phyloP scores from a whole-genome alignment of 257 asterid species.

The Thymus mandschuricus region DNA sequence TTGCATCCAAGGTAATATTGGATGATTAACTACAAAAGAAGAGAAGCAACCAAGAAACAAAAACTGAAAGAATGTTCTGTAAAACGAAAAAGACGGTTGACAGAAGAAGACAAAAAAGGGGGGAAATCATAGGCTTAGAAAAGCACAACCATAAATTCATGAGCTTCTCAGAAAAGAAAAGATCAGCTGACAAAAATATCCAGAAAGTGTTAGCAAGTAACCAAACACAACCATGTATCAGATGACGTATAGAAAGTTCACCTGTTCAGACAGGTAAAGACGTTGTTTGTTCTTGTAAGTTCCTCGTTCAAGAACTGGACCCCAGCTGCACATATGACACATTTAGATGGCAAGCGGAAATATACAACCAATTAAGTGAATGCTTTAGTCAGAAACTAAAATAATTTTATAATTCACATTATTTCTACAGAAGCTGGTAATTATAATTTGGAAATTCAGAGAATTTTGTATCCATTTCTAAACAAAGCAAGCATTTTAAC shows the following conservation, averaged over 20 bases:
- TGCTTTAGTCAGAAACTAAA: slow-evolving; percentile 6
- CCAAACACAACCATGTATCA: background rate
- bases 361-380: background rate
- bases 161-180: background rate
- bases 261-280: slow-evolving; percentile 95
- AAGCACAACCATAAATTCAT: background rate
- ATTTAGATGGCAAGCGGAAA: background rate
- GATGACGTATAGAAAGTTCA: slow-evolving; percentile 25
- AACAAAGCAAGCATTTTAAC: background rate
- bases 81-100: background rate
- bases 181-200: slow-evolving; percentile 2
- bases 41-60: background rate
- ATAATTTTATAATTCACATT: background rate
- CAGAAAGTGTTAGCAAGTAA: background rate
- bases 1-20: background rate
- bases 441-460: slow-evolving; percentile 1
- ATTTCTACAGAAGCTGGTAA: background rate
- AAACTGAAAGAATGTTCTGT: background rate
- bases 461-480: background rate
- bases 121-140: background rate
- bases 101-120: background rate
- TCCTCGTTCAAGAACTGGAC: slow-evolving; percentile 77
- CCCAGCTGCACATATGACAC: slow-evolving; percentile 68
- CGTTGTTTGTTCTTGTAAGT: slow-evolving; percentile 73
- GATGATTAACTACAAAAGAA: background rate